Evolutionary conservation across 768 basidiomycete genomes (phyloP).

Genomic region (Scleroderma citrinum): DNA sequence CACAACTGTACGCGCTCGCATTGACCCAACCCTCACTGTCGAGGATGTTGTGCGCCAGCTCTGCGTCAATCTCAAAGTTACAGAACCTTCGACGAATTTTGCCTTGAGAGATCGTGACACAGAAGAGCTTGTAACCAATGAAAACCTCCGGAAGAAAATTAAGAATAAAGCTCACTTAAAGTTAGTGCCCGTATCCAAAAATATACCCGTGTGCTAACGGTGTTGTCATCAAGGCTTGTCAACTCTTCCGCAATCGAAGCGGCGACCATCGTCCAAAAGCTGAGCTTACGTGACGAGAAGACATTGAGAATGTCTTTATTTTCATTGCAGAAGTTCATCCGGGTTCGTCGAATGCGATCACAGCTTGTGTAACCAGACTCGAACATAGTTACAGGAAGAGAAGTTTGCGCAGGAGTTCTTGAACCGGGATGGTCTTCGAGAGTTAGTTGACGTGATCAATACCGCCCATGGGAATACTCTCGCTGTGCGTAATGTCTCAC

Average conservation of each 20-base stretch:
- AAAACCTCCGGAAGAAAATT: conserved; percentile 80
- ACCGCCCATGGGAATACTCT: conserved; percentile 74
- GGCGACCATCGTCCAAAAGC: conserved; percentile 65
- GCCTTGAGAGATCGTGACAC: conserved; percentile 73
- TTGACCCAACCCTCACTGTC: conserved; percentile 78
- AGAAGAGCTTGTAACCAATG: conserved; percentile 81
- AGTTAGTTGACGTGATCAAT: conserved; percentile 66
- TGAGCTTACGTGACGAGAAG: conserved; percentile 52
- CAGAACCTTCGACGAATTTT: conserved; percentile 64
- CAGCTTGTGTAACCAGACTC: conserved; percentile 1
- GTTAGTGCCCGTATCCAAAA: conserved; percentile 36
- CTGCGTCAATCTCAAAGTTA: conserved; percentile 74
- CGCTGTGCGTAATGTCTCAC: conserved; percentile 46
- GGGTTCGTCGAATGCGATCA: conserved; percentile 37
- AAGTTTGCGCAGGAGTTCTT: conserved; percentile 79
- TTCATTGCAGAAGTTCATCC: conserved; percentile 73
- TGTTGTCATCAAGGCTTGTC: conserved; percentile 51
- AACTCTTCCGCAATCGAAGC: conserved; percentile 79
- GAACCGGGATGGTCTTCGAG: conserved; percentile 59
- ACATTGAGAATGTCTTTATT: conserved; percentile 65
- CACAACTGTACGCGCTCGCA: conserved; percentile 70
- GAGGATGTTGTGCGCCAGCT: conserved; percentile 82
- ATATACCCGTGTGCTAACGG: background rate
- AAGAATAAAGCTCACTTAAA: conserved; percentile 72
- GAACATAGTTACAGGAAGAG: conserved; percentile 54